phyloP scores from a whole-genome alignment of 2,329 filamentous ascomycete species.

The Fusarium sp. region DNA sequence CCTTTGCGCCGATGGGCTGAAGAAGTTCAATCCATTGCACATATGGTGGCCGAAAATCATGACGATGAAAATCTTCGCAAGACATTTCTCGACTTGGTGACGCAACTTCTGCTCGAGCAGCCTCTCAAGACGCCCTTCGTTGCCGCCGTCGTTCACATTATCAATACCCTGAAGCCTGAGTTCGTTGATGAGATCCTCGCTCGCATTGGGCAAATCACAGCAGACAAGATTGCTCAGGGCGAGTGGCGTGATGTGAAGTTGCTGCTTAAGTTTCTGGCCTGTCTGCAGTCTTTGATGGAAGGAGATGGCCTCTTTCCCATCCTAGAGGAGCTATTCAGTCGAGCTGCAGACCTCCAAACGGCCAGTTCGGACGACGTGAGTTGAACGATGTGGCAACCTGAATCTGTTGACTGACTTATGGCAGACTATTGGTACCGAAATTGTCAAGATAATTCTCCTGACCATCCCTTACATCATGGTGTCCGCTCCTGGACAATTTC shows the following conservation, averaged over 20 bases:
- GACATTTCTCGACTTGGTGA: slow-evolving; percentile 75
- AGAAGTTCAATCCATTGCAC: slow-evolving; percentile 78
- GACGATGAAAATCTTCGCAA: slow-evolving; percentile 83
- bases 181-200: slow-evolving; percentile 76
- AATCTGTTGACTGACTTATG: slow-evolving; percentile 14
- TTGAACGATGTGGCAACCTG: slow-evolving; percentile 27
- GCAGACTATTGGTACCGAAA: slow-evolving; percentile 77
- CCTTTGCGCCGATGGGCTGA: slow-evolving; percentile 81
- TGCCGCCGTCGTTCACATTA: slow-evolving; percentile 81
- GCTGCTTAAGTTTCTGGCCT: slow-evolving; percentile 87
- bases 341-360: slow-evolving; percentile 93
- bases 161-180: slow-evolving; percentile 81
- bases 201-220: slow-evolving; percentile 67
- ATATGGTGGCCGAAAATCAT: slow-evolving; percentile 80
- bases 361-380: slow-evolving; percentile 91
- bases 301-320: slow-evolving; percentile 87
- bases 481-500: slow-evolving; percentile 73
- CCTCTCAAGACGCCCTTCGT: slow-evolving; percentile 98
- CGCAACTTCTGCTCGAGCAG: slow-evolving; percentile 87
- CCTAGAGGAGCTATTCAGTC: slow-evolving; percentile 87
- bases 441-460: slow-evolving; percentile 95
- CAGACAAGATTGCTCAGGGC: slow-evolving; percentile 74
- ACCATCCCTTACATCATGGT: slow-evolving; percentile 92
- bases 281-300: slow-evolving; percentile 80
- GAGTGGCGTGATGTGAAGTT: slow-evolving; percentile 94